Evolutionary conservation across 1,139 yeast genomes (phyloP).

Genomic region (Casaregolazyma lundiana): DNA sequence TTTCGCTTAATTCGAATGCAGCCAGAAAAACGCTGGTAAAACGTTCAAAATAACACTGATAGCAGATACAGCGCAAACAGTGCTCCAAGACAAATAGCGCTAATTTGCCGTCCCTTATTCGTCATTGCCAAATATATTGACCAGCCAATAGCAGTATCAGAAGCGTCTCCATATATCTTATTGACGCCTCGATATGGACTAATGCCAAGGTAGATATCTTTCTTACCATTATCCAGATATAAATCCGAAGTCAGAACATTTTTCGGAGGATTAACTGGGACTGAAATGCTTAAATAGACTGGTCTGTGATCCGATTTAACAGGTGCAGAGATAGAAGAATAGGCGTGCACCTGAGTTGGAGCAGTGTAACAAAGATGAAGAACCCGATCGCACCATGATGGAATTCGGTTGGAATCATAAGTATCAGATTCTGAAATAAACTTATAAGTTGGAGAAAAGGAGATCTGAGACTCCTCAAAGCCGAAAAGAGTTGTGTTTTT

Average conservation of each 20-base stretch:
- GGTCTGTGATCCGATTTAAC: conserved; percentile 43
- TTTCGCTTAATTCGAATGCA: background rate
- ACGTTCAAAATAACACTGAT: background rate
- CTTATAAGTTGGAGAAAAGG: conserved; percentile 76
- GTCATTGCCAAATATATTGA: conserved; percentile 19
- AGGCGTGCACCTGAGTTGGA: conserved; percentile 28
- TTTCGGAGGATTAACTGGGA: conserved; percentile 18
- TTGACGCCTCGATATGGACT: conserved; percentile 11
- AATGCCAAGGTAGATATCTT: conserved; percentile 15
- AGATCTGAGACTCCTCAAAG: conserved; percentile 57
- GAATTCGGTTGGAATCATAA: conserved; percentile 58
- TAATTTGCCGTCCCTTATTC: conserved; percentile 17
- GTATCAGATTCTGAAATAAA: conserved; percentile 39
- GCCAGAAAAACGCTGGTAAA: background rate
- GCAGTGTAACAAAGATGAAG: conserved; percentile 47
- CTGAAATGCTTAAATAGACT: conserved; percentile 37
- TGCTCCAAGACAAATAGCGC: conserved; percentile 9
- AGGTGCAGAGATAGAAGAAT: conserved; percentile 45
- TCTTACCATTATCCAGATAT: conserved; percentile 5
- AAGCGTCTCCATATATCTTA: conserved; percentile 15
- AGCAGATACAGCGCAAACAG: conserved; percentile 11
- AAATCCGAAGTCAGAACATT: conserved; percentile 4
- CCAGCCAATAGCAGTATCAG: conserved; percentile 26
- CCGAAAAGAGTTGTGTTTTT: conserved; percentile 52
- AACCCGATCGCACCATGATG: conserved; percentile 90